Evolutionary conservation across 306 rosid genomes (phyloP).

Genomic region (Sesbania bispinosa): DNA sequence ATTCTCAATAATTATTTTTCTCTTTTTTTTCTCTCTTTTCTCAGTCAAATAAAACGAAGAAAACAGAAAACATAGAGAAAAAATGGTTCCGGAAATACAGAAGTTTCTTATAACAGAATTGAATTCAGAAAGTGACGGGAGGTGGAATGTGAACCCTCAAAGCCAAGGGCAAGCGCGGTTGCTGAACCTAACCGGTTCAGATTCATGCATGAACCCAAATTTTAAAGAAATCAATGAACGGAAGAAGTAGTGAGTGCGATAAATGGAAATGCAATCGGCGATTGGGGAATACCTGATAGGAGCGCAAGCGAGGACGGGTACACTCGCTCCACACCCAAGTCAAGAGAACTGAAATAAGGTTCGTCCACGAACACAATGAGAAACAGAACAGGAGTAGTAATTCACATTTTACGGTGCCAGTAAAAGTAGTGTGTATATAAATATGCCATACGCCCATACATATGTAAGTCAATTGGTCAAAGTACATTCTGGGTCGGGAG

Average conservation of each 20-base stretch:
- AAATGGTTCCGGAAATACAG: neutral
- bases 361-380: neutral
- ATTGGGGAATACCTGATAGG: conserved; percentile 26
- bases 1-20: too few relatives aligned
- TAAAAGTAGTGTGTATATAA: too few relatives aligned
- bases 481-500: too few relatives aligned
- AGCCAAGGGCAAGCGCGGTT: neutral
- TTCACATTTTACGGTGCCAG: neutral
- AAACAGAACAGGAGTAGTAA: neutral
- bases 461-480: too few relatives aligned
- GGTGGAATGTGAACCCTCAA: neutral
- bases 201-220: neutral
- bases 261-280: neutral
- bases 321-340: conserved; percentile 15
- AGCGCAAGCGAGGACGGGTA: conserved; percentile 8
- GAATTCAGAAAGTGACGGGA: neutral
- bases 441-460: too few relatives aligned
- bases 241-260: neutral
- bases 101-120: neutral
- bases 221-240: neutral
- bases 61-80: neutral
- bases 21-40: too few relatives aligned
- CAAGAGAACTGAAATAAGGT: neutral
- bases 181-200: neutral
- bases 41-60: neutral